A percentile compares a stretch with the other conserved stretches of the same genome.
Evolutionary conservation across 352 stramenopile species (phyloP).

Genomic region (Blastocystis sp.): DNA sequence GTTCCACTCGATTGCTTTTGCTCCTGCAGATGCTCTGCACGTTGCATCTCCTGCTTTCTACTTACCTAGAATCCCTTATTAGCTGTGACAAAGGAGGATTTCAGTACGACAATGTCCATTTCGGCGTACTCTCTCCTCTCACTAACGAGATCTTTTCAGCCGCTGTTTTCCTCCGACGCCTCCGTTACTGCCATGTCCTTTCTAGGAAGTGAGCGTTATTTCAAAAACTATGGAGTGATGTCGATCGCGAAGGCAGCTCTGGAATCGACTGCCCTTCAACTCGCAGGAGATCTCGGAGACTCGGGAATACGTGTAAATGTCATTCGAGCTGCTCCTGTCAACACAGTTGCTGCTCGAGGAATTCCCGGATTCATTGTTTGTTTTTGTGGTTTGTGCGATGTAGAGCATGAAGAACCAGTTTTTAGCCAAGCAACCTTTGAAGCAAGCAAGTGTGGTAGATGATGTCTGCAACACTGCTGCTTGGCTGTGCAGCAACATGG

Average conservation of each 20-base stretch:
- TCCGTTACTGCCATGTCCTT: constrained; percentile 19
- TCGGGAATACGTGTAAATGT: constrained; percentile 13
- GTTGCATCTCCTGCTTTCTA: neutral
- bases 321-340: neutral
- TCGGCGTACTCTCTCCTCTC: neutral
- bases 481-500: neutral
- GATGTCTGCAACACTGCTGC: neutral
- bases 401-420: constrained; percentile 43
- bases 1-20: constrained; percentile 36
- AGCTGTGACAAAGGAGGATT: neutral
- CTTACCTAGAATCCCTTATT: neutral
- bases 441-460: neutral
- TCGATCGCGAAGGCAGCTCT: constrained; percentile 32
- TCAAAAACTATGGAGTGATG: constrained; percentile 17
- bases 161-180: neutral
- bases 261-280: constrained; percentile 18
- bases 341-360: constrained; percentile 9
- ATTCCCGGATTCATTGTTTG: constrained; percentile 19
- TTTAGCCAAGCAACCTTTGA: neutral
- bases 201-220: neutral
- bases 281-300: neutral
- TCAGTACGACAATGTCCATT: constrained; percentile 1
- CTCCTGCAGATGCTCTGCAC: neutral
- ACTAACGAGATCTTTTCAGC: neutral
- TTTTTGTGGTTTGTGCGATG: neutral